A percentile compares a stretch with the other conserved stretches of the same genome.
Evolutionary conservation across 2,329 filamentous ascomycete genomes (phyloP).

Genomic region (Beauveria brongniartii): DNA sequence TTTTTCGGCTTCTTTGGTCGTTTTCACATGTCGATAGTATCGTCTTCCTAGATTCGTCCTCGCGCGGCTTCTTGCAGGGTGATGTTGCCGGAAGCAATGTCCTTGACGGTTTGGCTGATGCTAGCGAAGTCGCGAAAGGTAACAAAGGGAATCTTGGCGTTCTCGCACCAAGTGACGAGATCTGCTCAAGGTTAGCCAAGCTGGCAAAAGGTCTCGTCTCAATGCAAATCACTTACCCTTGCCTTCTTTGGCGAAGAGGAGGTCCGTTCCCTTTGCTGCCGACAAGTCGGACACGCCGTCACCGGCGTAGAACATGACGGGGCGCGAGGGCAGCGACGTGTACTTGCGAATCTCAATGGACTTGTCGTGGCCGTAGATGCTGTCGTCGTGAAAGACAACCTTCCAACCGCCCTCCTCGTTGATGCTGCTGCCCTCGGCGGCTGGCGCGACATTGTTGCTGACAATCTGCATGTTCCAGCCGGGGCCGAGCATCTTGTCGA

Average conservation of each 20-base stretch:
- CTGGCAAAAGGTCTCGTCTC: no score
- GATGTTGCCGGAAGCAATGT: conserved; percentile 65
- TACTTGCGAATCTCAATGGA: conserved; percentile 85
- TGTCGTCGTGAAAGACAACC: conserved; percentile 83
- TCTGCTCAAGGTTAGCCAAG: conserved; percentile 42
- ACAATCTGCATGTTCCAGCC: conserved; percentile 82
- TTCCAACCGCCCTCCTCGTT: conserved; percentile 79
- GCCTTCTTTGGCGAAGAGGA: conserved; percentile 88
- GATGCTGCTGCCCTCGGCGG: conserved; percentile 56
- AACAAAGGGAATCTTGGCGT: conserved; percentile 77
- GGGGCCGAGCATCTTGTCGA: conserved; percentile 70
- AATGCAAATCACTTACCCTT: conserved; percentile 48
- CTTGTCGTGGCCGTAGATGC: conserved; percentile 94
- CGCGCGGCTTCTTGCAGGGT: conserved; percentile 62
- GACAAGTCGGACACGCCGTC: conserved; percentile 91
- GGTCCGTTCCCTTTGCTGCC: conserved; percentile 83
- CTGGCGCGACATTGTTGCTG: conserved; percentile 66
- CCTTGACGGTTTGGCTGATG: conserved; percentile 68
- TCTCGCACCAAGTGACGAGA: conserved; percentile 78
- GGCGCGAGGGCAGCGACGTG: conserved; percentile 64
- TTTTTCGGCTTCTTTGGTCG: background rate
- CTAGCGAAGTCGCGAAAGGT: conserved; percentile 77
- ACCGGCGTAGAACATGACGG: conserved; percentile 87
- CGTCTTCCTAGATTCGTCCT: conserved; percentile 27
- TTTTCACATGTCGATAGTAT: background rate